Conservation (phyloP, 139 green algal species). For the Micromonas commoda region DNA sequence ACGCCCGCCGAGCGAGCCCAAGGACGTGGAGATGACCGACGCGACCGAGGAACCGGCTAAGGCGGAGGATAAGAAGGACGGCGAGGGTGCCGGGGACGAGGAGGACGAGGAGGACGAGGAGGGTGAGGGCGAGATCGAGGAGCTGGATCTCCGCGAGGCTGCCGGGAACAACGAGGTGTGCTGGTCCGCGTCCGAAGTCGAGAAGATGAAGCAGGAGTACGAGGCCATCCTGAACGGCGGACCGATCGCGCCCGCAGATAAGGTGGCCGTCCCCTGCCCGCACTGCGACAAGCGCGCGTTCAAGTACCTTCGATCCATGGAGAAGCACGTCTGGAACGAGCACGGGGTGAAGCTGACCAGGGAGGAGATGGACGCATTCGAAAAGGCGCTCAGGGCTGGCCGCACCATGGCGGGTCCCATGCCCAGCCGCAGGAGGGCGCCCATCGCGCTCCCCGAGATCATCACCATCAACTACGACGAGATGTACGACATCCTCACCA, state of each 20-base stretch:
- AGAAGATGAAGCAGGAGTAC: neutral
- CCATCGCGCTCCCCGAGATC: neutral
- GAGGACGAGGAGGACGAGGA: neutral
- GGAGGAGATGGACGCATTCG: neutral
- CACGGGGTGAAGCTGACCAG: neutral
- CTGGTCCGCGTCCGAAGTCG: neutral
- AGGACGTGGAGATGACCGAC: too few species aligned
- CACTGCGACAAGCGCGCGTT: neutral
- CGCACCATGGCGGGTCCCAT: neutral
- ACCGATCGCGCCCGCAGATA: neutral
- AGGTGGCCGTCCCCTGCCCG: neutral
- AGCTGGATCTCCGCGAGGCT: neutral
- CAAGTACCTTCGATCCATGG: neutral
- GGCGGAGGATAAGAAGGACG: neutral
- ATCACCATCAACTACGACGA: neutral
- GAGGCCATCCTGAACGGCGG: neutral
- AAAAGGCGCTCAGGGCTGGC: neutral
- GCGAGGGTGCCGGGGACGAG: neutral
- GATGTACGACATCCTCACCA: neutral
- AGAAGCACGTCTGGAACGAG: neutral
- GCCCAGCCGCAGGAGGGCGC: too few species aligned
- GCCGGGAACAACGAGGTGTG: neutral
- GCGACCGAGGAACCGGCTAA: too few species aligned
- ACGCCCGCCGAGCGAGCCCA: too few species aligned
- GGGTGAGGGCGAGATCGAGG: neutral